Evolutionary conservation across 2,329 filamentous ascomycete species (phyloP), one percentile per base, ranked within the genome.

Genomic region (Ophiostoma novo-ulmi): DNA sequence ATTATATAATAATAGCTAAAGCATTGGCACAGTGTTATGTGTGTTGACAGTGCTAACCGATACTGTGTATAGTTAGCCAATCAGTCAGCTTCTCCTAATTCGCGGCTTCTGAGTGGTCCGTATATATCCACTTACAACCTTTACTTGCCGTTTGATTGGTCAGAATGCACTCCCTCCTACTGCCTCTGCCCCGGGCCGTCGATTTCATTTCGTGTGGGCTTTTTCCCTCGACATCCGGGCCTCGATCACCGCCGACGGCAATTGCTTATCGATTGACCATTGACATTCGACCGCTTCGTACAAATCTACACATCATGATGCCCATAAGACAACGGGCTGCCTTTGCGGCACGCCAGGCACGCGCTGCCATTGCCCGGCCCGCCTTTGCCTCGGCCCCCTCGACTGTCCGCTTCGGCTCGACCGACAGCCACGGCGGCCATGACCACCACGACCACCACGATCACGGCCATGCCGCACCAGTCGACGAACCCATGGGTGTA

Each of bases 401-500:
- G 44, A 72, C 69, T 44, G 74, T 77, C 69, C 79, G 78, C 72
- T 87, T 87, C 77, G 85, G 85, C 74, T 87, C 85, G 52, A 73
- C 74, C 58, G 74, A 73, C 36, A 72, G 69, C 73, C 74, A 74
- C 69, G 66, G 48, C 71, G 20, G 48, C 38, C 67, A 68, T 35
- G 70, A 72, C 69, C 70, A 72, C 64, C 68, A 71, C 71, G 11
- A 52, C 65, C 66, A 71, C 69, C 48, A 71, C 69, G 48, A 71
- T 67, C 69, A 70, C 68, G 70, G 84, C 74, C 80, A 80, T 77
- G 84, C 85, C 75, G 81, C 63, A 78, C 72, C 80, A 82, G 77
- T 76, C 71, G 81, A 83, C 77, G 86, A 88, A 79, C 80, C 82
- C 72, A 81, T 87, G 76, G 85, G 86, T 75, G 86, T 88, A 86